Base-by-base conservation (phyloP, 495 filamentous ascomycete species). In the Venustampulla echinocandica region DNA sequence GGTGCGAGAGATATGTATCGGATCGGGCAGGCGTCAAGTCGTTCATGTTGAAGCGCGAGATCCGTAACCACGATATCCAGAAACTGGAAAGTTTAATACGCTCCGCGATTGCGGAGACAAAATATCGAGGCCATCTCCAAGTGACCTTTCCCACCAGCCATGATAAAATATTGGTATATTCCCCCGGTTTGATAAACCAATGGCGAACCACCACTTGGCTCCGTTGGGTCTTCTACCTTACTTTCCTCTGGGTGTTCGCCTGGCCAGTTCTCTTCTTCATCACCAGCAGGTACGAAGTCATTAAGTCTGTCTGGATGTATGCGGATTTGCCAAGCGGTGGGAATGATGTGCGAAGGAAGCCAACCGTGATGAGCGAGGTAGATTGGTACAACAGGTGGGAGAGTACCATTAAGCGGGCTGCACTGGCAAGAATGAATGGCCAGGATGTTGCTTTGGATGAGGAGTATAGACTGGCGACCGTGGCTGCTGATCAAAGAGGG, bases 201-300 rank as follows among this genome's bases (percentile, higher is more conserved):
- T 77, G 75, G 71, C 71, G 81, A 2, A 60, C 71, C 42, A 80
- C 66, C 3, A 48, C 40, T 10, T 82, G 75, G 69, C 66, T 81
- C 21, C 55, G 65, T 10, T 78, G 68, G 70, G 19, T 83, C 30
- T 82, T 79, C 61, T 74, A 70, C 55, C 55, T 80, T 10, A 76
- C 71, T 2, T 73, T 83, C 43, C 59, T 80, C 33, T 80, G 79
- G 66, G 53, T 83, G 27, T 68, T 83, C 55, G 61, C 69, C 14
- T 83, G 81, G 81, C 81, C 80, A 13, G 68, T 74, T 35, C 62
- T 84, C 22, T 79, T 72, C 65, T 71, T 82, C 54, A 55, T 68
- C 5, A 84, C 81, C 11, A 73, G 72, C 54, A 63, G 68, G n/a
- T 85, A 74, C 55, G 69, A 77, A 46, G 76, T 83, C 3, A 73